A percentile compares a stretch with the other conserved stretches of the same genome.
Conservation (phyloP, 805 yeast genomes). For the Yamadazyma sp. region DNA sequence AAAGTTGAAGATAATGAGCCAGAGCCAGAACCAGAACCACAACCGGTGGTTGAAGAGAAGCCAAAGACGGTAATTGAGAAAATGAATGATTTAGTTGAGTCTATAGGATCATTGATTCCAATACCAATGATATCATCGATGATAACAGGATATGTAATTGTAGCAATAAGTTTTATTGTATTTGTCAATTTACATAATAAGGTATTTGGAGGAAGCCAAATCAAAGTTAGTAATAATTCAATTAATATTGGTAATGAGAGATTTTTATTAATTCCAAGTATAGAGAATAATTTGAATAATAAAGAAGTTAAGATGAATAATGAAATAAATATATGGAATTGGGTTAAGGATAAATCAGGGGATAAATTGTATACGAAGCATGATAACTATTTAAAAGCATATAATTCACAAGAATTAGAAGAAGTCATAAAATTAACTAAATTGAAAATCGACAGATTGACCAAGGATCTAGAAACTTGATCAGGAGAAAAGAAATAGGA, state of each 20-base stretch:
- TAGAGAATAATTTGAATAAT: conserved; percentile 28
- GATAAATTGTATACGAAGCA: conserved; percentile 2
- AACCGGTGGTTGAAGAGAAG: conserved; percentile 14
- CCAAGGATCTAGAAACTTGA: too few relatives aligned
- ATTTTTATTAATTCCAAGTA: conserved; percentile 40
- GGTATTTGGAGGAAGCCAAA: neutral
- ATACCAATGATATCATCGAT: conserved; percentile 23
- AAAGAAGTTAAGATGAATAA: conserved; percentile 35
- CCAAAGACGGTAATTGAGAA: conserved; percentile 16
- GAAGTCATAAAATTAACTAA: conserved; percentile 44
- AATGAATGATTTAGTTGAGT: conserved; percentile 17
- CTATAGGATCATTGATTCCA: conserved; percentile 24
- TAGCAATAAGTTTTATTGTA: conserved; percentile 15
- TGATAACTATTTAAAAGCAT: conserved; percentile 10
- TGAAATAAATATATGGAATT: conserved; percentile 67
- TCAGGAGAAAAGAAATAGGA: too few relatives aligned
- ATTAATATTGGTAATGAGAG: conserved; percentile 29
- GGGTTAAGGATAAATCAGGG: conserved; percentile 45
- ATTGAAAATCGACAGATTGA: conserved; percentile 7
- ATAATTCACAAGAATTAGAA: conserved; percentile 41
- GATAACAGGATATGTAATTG: conserved; percentile 20
- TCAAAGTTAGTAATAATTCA: neutral
- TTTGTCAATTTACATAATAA: neutral
- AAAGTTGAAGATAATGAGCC: conserved; percentile 13
- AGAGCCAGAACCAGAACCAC: conserved; percentile 6